Base-by-base conservation (phyloP, 495 filamentous ascomycete genomes). In the Penicillium coprophilum region DNA sequence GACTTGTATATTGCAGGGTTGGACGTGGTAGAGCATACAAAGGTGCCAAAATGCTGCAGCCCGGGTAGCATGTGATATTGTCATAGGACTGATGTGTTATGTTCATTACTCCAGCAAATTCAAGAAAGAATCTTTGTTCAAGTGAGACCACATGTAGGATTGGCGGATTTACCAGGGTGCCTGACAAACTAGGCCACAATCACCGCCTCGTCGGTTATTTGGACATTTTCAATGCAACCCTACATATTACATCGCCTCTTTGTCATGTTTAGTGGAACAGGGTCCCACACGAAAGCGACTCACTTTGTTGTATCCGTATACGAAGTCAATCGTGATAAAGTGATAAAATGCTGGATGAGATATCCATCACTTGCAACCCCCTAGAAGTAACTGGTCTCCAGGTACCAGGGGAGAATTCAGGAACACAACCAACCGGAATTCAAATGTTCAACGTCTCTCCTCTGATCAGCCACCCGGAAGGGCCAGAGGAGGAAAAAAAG, bases 381-480 rank as follows among this genome's bases (percentile, higher is more conserved):
- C 15, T 47, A 17, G 27, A 32, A 30, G n/a, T 9, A 23, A 15
- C 34, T 7, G 34, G 34, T 21, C 19, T 54, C 10, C 52, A 46
- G 52, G 52, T 17, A 54, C 52, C 52, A 54, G 52, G 52, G 52
- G 52, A 53, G 24, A 36, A 36, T n/a, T 36, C 41, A 53, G 52
- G 21, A 38, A 46, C 40, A 27, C 17, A 19, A 36, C 28, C 31
- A 34, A 38, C 47, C 49, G 8, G 31, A 38, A 27, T 6, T 13
- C 20, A 51, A 48, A 39, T 27, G 15, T 13, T 2, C 11, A 32
- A 47, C 17, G 28, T 31, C 45, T 30, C n/a, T 46, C 24, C 24
- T 17, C n/a, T 38, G n/a, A 30, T 41, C 36, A 51, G 34, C 49
- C 23, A 50, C 34, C 13, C 23, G 15, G 32, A 36, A 54, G 50